Conservation (phyloP, 208 protist species). For the Naegleria gruberi region DNA sequence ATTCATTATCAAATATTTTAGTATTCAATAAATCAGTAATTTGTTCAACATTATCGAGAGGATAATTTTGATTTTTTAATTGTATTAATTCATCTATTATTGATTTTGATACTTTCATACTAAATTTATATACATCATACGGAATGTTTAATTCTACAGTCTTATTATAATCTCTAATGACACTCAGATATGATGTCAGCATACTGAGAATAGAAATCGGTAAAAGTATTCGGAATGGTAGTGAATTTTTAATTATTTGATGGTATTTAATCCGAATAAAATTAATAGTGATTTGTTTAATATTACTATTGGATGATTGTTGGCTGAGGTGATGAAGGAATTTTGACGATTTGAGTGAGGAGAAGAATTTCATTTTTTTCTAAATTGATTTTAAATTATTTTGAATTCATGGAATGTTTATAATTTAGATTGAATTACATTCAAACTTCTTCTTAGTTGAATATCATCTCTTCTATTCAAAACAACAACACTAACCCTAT, state of each 20-base stretch:
- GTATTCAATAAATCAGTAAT: background rate
- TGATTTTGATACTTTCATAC: background rate
- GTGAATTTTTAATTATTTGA: background rate
- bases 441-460: background rate
- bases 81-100: background rate
- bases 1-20: background rate
- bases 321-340: no score
- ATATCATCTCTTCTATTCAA: background rate
- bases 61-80: background rate
- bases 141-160: background rate
- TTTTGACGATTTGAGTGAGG: no score
- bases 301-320: no score
- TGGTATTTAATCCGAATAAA: background rate
- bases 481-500: background rate
- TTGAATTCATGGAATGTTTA: no score
- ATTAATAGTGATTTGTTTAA: no score
- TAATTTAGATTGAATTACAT: background rate
- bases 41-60: background rate
- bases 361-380: no score
- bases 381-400: no score
- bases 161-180: background rate
- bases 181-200: background rate
- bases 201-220: background rate
- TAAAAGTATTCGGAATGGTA: background rate
- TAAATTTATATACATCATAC: constrained; percentile 1